Evolutionary conservation across 306 rosid genomes (phyloP).

Genomic region (Castanospermum australe): DNA sequence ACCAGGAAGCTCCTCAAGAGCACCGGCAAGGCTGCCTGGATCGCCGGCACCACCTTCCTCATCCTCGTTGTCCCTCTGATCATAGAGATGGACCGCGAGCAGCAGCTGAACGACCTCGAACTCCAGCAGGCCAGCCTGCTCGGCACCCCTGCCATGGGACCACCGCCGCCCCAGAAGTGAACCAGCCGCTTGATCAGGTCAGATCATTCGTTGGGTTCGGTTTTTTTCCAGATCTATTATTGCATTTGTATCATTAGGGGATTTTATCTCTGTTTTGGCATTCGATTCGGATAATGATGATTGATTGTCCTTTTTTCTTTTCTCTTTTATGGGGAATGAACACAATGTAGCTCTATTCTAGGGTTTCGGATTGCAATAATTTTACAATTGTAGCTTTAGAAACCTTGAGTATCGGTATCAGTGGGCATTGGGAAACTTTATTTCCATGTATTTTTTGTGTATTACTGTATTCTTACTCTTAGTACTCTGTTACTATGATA

Average conservation of each 20-base stretch:
- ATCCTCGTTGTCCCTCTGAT: slow-evolving; percentile 80
- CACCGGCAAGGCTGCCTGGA: slow-evolving; percentile 97
- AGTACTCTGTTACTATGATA: neutral
- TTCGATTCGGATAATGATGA: neutral
- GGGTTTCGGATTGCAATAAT: slow-evolving; percentile 27
- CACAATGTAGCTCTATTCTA: neutral
- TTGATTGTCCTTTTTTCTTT: neutral
- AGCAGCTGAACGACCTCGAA: slow-evolving; percentile 87
- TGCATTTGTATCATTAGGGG: neutral
- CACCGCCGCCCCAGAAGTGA: slow-evolving; percentile 46
- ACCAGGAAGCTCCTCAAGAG: slow-evolving; percentile 71
- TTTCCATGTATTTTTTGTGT: neutral
- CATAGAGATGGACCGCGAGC: slow-evolving; percentile 97
- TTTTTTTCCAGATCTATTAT: neutral
- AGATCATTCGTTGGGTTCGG: neutral
- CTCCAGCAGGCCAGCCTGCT: slow-evolving; percentile 93
- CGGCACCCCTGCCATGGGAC: slow-evolving; percentile 49
- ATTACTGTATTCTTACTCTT: neutral
- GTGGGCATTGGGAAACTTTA: neutral
- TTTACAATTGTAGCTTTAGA: slow-evolving; percentile 9
- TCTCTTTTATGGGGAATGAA: neutral
- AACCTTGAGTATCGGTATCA: neutral
- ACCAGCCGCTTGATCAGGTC: neutral
- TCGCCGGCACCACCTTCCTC: slow-evolving; percentile 84
- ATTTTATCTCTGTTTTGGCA: no score